Evolutionary conservation across 1,139 yeast genomes (phyloP), one percentile per base, ranked within the genome.

Genomic region (Hyphopichia pseudoburtonii): DNA sequence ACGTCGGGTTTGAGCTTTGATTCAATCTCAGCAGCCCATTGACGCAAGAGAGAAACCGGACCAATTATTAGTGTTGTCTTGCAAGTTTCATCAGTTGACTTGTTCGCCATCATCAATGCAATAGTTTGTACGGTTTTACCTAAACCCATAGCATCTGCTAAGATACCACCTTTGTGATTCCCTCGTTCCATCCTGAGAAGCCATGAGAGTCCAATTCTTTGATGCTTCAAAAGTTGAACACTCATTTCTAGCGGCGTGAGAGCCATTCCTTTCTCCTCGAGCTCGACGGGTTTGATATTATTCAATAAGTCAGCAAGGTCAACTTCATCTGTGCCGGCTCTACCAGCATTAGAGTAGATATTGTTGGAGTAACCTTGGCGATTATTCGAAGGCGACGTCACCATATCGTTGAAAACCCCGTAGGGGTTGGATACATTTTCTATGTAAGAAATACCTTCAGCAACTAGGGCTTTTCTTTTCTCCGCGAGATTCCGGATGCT

Each of bases 81-180:
- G 21, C 56, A 41, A 5, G 50, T 43, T 3, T 49, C 51, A 8
- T 46, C 48, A 19, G 64, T 60, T 0, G 84, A 68, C 40, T 64
- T 67, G 51, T 77, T 72, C 2, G 84, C 72, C 41, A 86, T 53
- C 50, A 88, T 79, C 33, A 87, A 57, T 0, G 95, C 79, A 32
- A 87, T 68, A 2, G 88, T 77, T 60, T 89, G 97, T 30, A 89
- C 80, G 0, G 97, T 89, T 58, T 89, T 90, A 43, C 96, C 97
- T 23, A 89, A 66, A 23, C 96, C 97, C 97, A 89, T 89, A 64
- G 86, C 96, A 62, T 89, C 97, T 1, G 96, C 96, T 28, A 89
- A 63, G 22, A 89, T 73, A 2, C 96, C 96, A 19, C 97, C 97
- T 43, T 73, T 73, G 3, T 69, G 62, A 22, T 56, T 60, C 3